A percentile compares a stretch with the other conserved stretches of the same genome.
These are phyloP conservation scores for Dacryopinax primogenitus DNA, from an alignment of 768 basidiomycete species.

Conservation along the genomic window DNA sequence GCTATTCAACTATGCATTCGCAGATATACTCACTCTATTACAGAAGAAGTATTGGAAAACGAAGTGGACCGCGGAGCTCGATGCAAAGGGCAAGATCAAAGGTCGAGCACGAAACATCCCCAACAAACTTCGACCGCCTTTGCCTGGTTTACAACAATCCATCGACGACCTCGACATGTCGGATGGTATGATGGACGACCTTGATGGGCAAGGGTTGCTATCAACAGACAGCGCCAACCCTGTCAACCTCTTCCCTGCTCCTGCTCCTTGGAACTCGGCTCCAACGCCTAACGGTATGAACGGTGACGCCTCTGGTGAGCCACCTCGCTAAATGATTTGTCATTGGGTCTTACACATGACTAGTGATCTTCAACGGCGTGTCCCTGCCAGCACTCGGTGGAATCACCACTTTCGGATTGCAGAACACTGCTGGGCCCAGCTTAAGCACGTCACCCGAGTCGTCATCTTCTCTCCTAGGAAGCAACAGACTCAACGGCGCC, in stretches of 20 bases:
- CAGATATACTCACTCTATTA: neutral
- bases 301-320: neutral
- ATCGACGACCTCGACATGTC: neutral
- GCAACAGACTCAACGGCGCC: neutral
- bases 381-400: neutral
- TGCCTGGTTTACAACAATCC: too few species aligned
- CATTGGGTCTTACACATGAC: neutral
- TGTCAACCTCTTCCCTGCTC: neutral
- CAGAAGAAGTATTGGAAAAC: constrained; percentile 6
- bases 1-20: neutral
- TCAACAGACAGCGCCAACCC: neutral
- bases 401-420: neutral
- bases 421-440: neutral
- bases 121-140: too few species aligned
- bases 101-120: neutral
- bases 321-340: neutral
- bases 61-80: neutral
- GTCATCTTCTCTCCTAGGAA: neutral
- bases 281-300: neutral
- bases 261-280: neutral
- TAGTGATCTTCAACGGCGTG: neutral
- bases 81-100: neutral
- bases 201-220: neutral
- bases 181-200: neutral
- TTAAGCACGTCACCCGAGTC: neutral